phyloP scores from a whole-genome alignment of 1,284 basidiomycete species.

The Xerocomus tenax region DNA sequence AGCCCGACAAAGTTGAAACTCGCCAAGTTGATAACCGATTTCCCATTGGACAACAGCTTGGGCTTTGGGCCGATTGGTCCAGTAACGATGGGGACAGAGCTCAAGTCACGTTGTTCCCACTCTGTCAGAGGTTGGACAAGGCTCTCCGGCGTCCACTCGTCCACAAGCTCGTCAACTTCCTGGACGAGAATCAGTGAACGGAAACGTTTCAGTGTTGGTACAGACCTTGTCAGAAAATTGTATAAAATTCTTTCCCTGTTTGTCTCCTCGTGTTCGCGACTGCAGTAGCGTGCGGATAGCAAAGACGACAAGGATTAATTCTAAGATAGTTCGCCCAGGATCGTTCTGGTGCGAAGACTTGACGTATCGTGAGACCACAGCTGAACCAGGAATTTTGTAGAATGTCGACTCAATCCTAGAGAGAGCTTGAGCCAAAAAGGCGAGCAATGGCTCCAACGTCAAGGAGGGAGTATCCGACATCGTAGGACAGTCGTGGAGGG shows the following conservation, averaged over 20 bases:
- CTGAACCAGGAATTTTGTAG: conserved; percentile 77
- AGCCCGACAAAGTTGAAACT: conserved; percentile 92
- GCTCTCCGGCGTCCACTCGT: conserved; percentile 90
- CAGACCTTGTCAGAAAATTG: conserved; percentile 80
- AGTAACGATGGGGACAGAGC: conserved; percentile 68
- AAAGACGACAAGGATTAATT: conserved; percentile 84
- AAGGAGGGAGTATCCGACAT: conserved; percentile 23
- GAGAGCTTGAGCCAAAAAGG: conserved; percentile 49
- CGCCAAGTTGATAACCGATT: conserved; percentile 81
- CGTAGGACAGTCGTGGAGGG: conserved; percentile 11
- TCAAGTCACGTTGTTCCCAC: conserved; percentile 63
- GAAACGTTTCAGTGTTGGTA: neutral
- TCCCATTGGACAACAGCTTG: conserved; percentile 65
- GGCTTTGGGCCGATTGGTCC: conserved; percentile 82
- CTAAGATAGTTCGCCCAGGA: conserved; percentile 85
- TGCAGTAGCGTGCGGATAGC: conserved; percentile 84
- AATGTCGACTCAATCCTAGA: conserved; percentile 53
- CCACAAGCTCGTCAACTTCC: conserved; percentile 95
- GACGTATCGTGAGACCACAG: conserved; percentile 86
- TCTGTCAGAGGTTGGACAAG: conserved; percentile 59
- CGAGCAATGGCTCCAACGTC: conserved; percentile 52
- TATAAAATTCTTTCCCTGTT: conserved; percentile 84
- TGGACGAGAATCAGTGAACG: conserved; percentile 27
- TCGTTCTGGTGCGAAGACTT: conserved; percentile 84
- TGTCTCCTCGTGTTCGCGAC: conserved; percentile 80